Conservation (phyloP, 2,329 filamentous ascomycete species). For the Alternaria sp. region DNA sequence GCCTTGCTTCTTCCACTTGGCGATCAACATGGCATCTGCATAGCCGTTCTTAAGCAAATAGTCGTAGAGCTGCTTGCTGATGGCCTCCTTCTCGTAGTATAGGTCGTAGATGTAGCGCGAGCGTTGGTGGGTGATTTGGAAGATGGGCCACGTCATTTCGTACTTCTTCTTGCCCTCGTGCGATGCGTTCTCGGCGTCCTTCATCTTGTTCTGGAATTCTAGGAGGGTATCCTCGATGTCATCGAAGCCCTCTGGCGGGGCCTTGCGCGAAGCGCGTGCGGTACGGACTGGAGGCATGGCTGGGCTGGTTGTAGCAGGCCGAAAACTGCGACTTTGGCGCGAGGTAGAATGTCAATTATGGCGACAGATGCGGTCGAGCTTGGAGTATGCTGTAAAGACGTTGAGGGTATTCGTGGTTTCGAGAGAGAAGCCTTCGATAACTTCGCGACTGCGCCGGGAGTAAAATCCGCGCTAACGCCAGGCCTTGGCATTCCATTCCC, state of each 20-base stretch:
- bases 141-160: constrained; percentile 95
- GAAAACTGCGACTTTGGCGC: neutral
- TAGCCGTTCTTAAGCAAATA: constrained; percentile 97
- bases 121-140: constrained; percentile 94
- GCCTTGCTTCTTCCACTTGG: constrained; percentile 99
- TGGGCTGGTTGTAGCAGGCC: neutral
- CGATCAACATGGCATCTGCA: constrained; percentile 92
- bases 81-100: constrained; percentile 97
- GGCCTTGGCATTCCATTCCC: constrained; percentile 37
- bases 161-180: constrained; percentile 82
- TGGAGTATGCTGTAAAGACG: neutral
- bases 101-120: constrained; percentile 94
- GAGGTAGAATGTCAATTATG: neutral
- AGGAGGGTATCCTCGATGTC: constrained; percentile 88
- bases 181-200: constrained; percentile 90
- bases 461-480: constrained; percentile 32
- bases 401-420: neutral
- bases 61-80: constrained; percentile 89
- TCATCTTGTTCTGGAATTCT: constrained; percentile 90
- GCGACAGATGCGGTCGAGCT: neutral
- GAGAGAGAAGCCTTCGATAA: constrained; percentile 15
- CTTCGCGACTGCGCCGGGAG: constrained; percentile 25
- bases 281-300: constrained; percentile 79
- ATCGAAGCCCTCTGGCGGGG: constrained; percentile 83
- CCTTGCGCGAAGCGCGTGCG: constrained; percentile 73